These are phyloP conservation scores for Thymus quinquecostatus DNA, from an alignment of 257 asterid genomes.

Conservation along the genomic window DNA sequence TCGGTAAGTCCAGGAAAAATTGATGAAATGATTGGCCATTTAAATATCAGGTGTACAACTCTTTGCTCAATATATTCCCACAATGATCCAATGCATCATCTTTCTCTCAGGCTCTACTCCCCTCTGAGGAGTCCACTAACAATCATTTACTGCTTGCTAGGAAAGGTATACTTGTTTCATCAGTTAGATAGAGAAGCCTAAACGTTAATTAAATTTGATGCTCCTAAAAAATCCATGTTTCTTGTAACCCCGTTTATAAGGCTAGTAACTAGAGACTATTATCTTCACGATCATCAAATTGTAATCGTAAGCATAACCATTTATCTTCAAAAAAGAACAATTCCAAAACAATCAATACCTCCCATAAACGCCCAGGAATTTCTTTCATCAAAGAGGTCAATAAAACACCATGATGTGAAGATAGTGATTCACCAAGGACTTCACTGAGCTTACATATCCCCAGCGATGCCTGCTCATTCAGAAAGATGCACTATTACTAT, in stretches of 20 bases:
- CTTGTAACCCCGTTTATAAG: not conserved
- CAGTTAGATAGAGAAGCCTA: constrained; percentile 12
- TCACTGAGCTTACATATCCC: constrained; percentile 85
- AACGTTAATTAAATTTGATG: not conserved
- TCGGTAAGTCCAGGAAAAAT: no score
- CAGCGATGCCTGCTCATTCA: constrained; percentile 76
- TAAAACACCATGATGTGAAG: constrained; percentile 71
- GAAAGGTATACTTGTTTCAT: not conserved
- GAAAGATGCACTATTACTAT: constrained; percentile 27
- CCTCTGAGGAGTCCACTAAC: not conserved
- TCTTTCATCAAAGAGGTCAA: constrained; percentile 86
- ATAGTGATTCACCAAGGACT: constrained; percentile 79
- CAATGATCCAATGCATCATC: constrained; percentile 11
- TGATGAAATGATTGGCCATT: no score
- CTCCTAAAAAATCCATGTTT: not conserved
- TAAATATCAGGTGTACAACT: not conserved
- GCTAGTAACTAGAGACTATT: not conserved
- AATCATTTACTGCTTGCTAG: constrained; percentile 3
- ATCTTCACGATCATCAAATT: constrained; percentile 5
- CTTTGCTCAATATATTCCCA: not conserved
- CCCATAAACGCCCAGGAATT: constrained; percentile 97
- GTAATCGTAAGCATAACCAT: constrained; percentile 24
- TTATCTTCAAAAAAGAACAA: not conserved
- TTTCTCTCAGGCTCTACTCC: not conserved
- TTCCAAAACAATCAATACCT: constrained; percentile 52